Conservation (phyloP, 2,329 filamentous ascomycete species). For the Exophiala sp. region DNA sequence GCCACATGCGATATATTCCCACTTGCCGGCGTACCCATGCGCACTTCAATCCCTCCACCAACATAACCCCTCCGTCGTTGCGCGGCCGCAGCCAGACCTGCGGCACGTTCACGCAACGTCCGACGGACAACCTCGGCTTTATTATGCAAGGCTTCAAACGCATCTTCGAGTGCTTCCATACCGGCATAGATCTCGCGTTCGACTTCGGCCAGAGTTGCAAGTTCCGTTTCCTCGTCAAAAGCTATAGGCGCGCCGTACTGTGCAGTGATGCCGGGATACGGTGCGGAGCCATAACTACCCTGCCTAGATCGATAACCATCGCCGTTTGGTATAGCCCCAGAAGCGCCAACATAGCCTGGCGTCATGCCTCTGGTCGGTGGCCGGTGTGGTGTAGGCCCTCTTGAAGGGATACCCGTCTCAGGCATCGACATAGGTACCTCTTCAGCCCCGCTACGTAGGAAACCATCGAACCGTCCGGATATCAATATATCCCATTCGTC, state of each 20-base stretch:
- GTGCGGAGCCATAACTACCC: conserved; percentile 37
- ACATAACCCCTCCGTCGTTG: conserved; percentile 38
- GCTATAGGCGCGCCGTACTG: conserved; percentile 70
- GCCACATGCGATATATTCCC: conserved; percentile 19
- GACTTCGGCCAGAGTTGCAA: conserved; percentile 80
- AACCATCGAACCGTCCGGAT: conserved; percentile 90
- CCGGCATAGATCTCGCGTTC: conserved; percentile 88
- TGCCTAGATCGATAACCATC: conserved; percentile 38
- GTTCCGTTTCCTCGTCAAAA: conserved; percentile 88
- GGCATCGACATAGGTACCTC: conserved; percentile 34
- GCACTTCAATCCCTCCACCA: conserved; percentile 34
- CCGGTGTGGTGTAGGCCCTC: conserved; percentile 26
- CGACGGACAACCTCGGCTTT: conserved; percentile 75
- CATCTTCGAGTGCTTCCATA: conserved; percentile 92
- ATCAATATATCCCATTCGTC: conserved; percentile 96
- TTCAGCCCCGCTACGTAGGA: conserved; percentile 88
- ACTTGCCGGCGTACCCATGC: conserved; percentile 39
- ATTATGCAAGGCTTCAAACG: conserved; percentile 84
- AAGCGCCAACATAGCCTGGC: conserved; percentile 33
- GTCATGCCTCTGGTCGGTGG: conserved; percentile 30
- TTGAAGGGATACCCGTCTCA: conserved; percentile 25
- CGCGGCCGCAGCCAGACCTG: conserved; percentile 57
- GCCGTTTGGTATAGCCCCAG: conserved; percentile 40
- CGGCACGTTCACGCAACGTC: conserved; percentile 72
- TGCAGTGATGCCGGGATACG: conserved; percentile 47